These are phyloP conservation scores for Candida gorgasii DNA, from an alignment of 805 yeast species.

Conservation along the genomic window DNA sequence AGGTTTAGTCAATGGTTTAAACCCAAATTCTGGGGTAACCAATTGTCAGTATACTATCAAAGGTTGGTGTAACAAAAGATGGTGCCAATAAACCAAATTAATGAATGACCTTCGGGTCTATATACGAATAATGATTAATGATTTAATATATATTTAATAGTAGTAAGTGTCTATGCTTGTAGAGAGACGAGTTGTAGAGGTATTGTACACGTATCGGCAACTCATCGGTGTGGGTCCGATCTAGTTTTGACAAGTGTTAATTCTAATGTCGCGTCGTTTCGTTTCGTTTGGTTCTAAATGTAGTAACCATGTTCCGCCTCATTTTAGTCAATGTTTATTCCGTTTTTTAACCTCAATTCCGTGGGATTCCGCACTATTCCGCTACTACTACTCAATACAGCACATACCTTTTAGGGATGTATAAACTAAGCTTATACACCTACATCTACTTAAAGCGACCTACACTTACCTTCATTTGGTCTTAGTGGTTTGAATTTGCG, in stretches of 20 bases:
- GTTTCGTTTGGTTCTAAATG: too few species aligned
- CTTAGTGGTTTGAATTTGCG: not conserved
- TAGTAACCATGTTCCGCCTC: too few species aligned
- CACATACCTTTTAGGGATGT: not conserved
- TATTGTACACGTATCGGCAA: too few species aligned
- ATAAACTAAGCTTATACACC: too few species aligned
- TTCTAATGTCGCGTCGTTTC: too few species aligned
- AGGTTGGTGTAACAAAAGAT: slow-evolving; percentile 51
- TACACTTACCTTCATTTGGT: too few species aligned
- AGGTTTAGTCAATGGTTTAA: slow-evolving; percentile 27
- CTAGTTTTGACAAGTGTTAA: too few species aligned
- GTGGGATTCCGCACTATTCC: not conserved
- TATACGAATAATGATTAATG: slow-evolving; percentile 9
- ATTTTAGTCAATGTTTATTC: too few species aligned
- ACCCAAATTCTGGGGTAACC: slow-evolving; percentile 41
- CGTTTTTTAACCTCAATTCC: not conserved
- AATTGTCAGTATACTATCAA: slow-evolving; percentile 49
- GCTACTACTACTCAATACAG: not conserved
- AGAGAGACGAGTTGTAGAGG: too few species aligned
- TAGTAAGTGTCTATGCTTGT: not conserved
- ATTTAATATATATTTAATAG: not conserved
- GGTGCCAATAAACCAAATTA: slow-evolving; percentile 24
- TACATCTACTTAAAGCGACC: too few species aligned
- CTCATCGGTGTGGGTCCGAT: not conserved
- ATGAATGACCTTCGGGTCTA: slow-evolving; percentile 1